Conservation (phyloP, 1,139 yeast species). For the Zygoascus meyerae region DNA sequence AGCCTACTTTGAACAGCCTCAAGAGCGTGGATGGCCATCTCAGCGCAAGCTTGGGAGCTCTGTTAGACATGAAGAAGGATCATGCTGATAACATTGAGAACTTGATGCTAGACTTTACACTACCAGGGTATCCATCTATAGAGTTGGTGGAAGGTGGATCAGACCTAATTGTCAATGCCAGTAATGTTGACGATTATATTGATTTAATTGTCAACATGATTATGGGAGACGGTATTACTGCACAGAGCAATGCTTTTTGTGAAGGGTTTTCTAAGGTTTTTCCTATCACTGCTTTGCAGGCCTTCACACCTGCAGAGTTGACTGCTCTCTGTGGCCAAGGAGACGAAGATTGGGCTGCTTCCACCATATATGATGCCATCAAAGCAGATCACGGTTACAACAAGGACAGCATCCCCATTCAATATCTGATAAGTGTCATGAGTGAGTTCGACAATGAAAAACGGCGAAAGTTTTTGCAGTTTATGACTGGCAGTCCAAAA, state of each 20-base stretch:
- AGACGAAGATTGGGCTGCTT: slow-evolving; percentile 80
- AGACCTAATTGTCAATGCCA: slow-evolving; percentile 43
- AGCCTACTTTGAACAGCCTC: slow-evolving; percentile 42
- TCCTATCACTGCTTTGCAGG: slow-evolving; percentile 65
- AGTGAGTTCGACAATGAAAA: slow-evolving; percentile 47
- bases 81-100: slow-evolving; percentile 39
- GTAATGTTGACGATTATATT: slow-evolving; percentile 57
- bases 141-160: slow-evolving; percentile 56
- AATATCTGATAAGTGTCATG: slow-evolving; percentile 55
- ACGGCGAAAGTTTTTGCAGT: slow-evolving; percentile 72
- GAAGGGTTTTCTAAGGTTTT: slow-evolving; percentile 81
- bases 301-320: slow-evolving; percentile 71
- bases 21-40: slow-evolving; percentile 51
- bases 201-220: slow-evolving; percentile 54
- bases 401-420: slow-evolving; percentile 61
- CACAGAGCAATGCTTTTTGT: slow-evolving; percentile 65
- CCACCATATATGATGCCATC: slow-evolving; percentile 50
- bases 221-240: slow-evolving; percentile 55
- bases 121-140: slow-evolving; percentile 71
- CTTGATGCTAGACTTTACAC: slow-evolving; percentile 56
- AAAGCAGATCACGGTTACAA: slow-evolving; percentile 90
- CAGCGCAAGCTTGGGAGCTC: slow-evolving; percentile 53
- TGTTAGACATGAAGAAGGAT: slow-evolving; percentile 35
- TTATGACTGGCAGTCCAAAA: slow-evolving; percentile 89
- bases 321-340: slow-evolving; percentile 64